These are phyloP conservation scores for Termitomyces eurrhizus DNA, from an alignment of 768 basidiomycete species.

Conservation along the genomic window DNA sequence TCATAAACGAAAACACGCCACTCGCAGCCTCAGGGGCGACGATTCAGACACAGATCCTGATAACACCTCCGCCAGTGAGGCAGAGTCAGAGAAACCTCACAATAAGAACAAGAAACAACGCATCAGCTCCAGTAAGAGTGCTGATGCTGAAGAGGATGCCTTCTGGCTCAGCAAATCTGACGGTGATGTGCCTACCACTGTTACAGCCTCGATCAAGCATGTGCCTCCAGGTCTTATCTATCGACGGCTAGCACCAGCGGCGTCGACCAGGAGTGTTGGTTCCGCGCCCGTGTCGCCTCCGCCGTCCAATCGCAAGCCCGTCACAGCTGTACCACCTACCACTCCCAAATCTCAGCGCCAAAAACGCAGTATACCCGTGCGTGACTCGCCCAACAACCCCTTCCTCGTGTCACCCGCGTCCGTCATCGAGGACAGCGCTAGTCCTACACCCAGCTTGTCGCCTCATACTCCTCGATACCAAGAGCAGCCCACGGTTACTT, in stretches of 20 bases:
- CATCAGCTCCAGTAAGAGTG: slow-evolving; percentile 26
- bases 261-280: slow-evolving; percentile 18
- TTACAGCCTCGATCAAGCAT: slow-evolving; percentile 13
- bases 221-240: slow-evolving; percentile 30
- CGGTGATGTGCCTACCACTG: slow-evolving; percentile 6
- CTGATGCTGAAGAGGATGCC: slow-evolving; percentile 46
- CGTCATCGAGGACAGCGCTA: slow-evolving; percentile 26
- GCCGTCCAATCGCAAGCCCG: slow-evolving; percentile 50
- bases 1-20: slow-evolving; percentile 42
- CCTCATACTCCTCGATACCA: slow-evolving; percentile 32
- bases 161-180: slow-evolving; percentile 40
- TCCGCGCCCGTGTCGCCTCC: slow-evolving; percentile 59
- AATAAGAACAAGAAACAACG: slow-evolving; percentile 36
- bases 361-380: slow-evolving; percentile 25
- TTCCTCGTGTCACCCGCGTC: slow-evolving; percentile 46
- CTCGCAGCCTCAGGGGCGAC: slow-evolving; percentile 28
- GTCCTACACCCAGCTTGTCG: slow-evolving; percentile 26
- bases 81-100: slow-evolving; percentile 13
- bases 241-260: slow-evolving; percentile 21
- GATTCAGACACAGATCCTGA: slow-evolving; percentile 44
- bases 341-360: slow-evolving; percentile 30
- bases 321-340: slow-evolving; percentile 32
- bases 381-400: slow-evolving; percentile 71
- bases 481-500: slow-evolving; percentile 63
- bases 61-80: slow-evolving; percentile 31